Evolutionary conservation across 345 rosid species (phyloP).

Genomic region (Aquilaria sinensis): DNA sequence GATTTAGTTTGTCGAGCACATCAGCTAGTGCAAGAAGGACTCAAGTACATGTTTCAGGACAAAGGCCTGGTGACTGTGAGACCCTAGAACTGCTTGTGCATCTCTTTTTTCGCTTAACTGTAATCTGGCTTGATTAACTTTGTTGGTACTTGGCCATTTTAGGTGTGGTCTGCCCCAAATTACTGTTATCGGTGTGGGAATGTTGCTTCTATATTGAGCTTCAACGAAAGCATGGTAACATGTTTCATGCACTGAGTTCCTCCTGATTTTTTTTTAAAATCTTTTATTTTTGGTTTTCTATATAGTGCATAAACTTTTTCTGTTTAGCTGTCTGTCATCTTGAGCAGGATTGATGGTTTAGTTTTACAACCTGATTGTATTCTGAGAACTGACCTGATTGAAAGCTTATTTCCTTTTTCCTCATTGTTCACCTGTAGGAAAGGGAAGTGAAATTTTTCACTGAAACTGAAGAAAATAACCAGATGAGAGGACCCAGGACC

Average conservation of each 20-base stretch:
- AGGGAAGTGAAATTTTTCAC: constrained; percentile 98
- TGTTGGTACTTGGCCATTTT: constrained; percentile 19
- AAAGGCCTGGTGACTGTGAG: constrained; percentile 98
- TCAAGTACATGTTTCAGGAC: constrained; percentile 98
- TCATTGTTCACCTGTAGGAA: constrained; percentile 42
- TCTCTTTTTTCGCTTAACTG: neutral
- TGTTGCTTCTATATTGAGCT: constrained; percentile 98
- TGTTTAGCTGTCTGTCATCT: neutral
- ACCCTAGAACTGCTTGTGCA: constrained; percentile 7
- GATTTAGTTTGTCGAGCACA: constrained; percentile 97
- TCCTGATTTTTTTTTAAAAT: neutral
- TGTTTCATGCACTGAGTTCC: neutral
- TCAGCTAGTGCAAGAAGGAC: constrained; percentile 99
- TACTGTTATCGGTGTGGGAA: constrained; percentile 99
- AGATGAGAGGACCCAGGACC: constrained; percentile 99
- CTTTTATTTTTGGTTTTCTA: neutral
- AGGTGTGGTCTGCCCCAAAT: constrained; percentile 99
- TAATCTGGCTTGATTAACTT: constrained; percentile 13
- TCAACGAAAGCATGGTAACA: constrained; percentile 92
- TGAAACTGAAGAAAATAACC: constrained; percentile 98
- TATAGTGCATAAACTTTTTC: neutral
- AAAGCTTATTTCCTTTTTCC: neutral
- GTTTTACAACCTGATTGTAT: neutral
- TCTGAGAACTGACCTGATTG: neutral
- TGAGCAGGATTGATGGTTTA: constrained; percentile 5